Base-by-base conservation (phyloP, 306 rosid genomes). In the Vigna nakashimae region DNA sequence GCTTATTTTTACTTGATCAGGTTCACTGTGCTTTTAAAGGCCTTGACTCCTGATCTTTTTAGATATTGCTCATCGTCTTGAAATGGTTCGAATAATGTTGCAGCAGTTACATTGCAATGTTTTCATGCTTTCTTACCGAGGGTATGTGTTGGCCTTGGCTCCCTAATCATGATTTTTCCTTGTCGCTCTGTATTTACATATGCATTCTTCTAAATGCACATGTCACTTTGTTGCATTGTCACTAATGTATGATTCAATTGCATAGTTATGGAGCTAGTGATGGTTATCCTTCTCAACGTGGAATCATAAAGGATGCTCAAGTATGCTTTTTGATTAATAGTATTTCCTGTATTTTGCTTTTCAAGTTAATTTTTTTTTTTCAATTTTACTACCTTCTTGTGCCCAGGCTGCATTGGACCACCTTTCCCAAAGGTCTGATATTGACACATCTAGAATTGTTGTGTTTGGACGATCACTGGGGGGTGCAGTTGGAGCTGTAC, bases 21-120 rank as follows among this genome's bases (percentile, higher is more conserved):
- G 71, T 71, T 84, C 69, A 45, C 17, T 82, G 34, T 82, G 59
- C 69, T 84, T 66, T 83, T 79, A n/a, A 56, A 67, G 70, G 70
- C 94, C 97, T 91, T 96, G 84, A 96, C 92, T 75, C 50, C 70
- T 82, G 75, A 57, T 87, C 77, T 84, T 32, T 80, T 9, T 45
- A 96, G 99, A 96, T 86, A 96, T 96, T 86, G 99, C 99, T 11
- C 98, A 96, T 80, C 98, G 99, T 26, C 99, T 96, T 73, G 99
- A 93, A 82, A 93, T 96, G 99, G 94, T 96, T 75, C 93, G 88
- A 56, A 88, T 90, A 75, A 89, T 96, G 98, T 62, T 96, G 81
- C 94, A 93, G 77, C 86, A 80, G 80, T 82, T 96, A 81, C 91
- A 90, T 14, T 96, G 99, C 88, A 96, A 96, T 36, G 90, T 93